Evolutionary conservation across 108 stramenopile species (phyloP), one percentile per base, ranked within the genome.

Genomic region (Discostella pseudostelligera): DNA sequence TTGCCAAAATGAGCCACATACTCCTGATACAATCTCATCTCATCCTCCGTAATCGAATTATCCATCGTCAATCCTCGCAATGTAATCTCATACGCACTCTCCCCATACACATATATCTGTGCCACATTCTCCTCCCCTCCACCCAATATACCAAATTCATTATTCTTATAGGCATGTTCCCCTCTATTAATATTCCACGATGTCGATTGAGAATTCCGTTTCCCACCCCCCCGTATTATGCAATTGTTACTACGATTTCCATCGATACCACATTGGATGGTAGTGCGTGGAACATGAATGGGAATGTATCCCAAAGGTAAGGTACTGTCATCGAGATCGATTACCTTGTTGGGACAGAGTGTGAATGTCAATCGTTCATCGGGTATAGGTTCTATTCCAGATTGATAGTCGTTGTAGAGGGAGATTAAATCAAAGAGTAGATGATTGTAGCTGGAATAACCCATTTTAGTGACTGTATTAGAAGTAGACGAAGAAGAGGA

Each of bases 391-490:
- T 44, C n/a, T n/a, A n/a, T 39, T 8, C 72, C 72, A 5, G 47
- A 17, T 0, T 21, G 26, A 28, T 40, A 59, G 49, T 54, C 25
- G 39, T 36, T 21, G 2, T 49, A 45, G 43, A 73, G 48, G 28
- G 72, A 63, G 20, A 48, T 36, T 8, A 72, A 4, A 17, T 72
- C 71, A 37, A 64, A 72, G 22, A 72, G 28, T 4, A 72, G 47
- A 40, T 72, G 71, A 45, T 62, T 62, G 63, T 44, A 72, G 7
- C 39, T 72, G n/a, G 71, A 72, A 39, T 72, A 72, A 32, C 71
- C 71, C n/a, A n/a, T n/a, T n/a, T n/a, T n/a, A n/a, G n/a, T n/a
- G n/a, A n/a, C n/a, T n/a, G n/a, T n/a, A n/a, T n/a, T n/a, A n/a
- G n/a, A n/a, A n/a, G n/a, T n/a, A n/a, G n/a, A n/a, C n/a, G n/a